Base-by-base conservation (phyloP, 768 basidiomycete species). In the Tricholoma furcatifolium region DNA sequence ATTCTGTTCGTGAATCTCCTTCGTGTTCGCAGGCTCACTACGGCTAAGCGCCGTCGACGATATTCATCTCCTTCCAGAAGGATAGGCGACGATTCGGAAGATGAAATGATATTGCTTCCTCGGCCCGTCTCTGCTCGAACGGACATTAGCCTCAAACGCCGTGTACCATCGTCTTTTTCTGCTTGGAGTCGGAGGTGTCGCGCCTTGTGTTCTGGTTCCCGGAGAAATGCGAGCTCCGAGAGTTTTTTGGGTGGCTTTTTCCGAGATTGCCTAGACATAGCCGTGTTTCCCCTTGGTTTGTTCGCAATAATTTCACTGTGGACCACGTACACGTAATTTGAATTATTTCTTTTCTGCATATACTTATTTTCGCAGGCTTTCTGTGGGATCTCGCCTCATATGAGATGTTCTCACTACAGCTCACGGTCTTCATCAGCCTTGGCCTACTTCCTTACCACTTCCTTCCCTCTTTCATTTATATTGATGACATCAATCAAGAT, bases 261-360 rank as follows among this genome's bases (percentile, higher is more conserved):
- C 41, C 66, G 62, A 8, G 78, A 80, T 59, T 58, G 71, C 17
- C 64, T 70, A 59, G 72, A 76, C 56, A 64, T 79, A 44, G 75
- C 78, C 6, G 42, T 73, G 15, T 74, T 75, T 51, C 78, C 79
- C 10, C 43, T 81, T 9, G 62, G 60, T 40, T 52, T 74, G 15
- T 78, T 80, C 58, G 59, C 67, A n/a, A 14, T 71, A 20, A 65
- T 75, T 42, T 72, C 73, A 6, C 64, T 66, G 59, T 75, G 70
- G 73, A 64, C 65, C 50, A 65, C 62, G 32, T 44, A 58, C 44
- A 36, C 17, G 52, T 61, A 47, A 61, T 10, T 46, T 34, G 39
- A 31, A 20, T 23, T 31, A n/a, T 41, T 23, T 6, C 20, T n/a
- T n/a, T n/a, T n/a, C n/a, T n/a, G n/a, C n/a, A 27, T 27, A 27